Evolutionary conservation across 1,284 basidiomycete species (phyloP).

Genomic region (Sporisorium graminicola): DNA sequence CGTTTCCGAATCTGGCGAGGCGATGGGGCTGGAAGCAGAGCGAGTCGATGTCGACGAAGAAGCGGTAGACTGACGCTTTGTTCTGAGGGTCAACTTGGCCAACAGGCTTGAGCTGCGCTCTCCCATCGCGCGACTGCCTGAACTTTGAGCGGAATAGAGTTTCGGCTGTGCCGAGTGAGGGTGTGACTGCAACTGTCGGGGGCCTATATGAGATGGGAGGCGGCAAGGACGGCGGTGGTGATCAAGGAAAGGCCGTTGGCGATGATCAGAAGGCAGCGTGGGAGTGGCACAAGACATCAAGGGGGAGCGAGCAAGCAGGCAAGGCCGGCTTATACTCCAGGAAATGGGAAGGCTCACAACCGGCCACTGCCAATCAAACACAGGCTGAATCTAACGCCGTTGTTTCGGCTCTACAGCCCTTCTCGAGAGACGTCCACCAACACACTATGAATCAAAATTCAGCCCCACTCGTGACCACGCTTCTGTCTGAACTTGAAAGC

Average conservation of each 20-base stretch:
- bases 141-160: neutral
- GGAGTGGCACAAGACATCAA: conserved; percentile 1
- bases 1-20: conserved; percentile 12
- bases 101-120: conserved; percentile 38
- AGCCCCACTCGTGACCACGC: neutral
- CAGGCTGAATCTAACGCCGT: no score
- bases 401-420: no score
- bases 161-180: neutral
- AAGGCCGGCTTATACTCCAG: neutral
- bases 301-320: neutral
- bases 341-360: no score
- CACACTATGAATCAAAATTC: neutral
- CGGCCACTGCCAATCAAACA: no score
- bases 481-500: neutral
- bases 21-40: conserved; percentile 6
- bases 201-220: neutral
- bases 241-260: neutral
- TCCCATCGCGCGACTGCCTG: conserved; percentile 11
- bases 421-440: neutral
- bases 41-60: conserved; percentile 13
- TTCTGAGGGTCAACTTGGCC: conserved; percentile 24
- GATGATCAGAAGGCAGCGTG: neutral
- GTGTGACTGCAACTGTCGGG: neutral
- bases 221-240: neutral
- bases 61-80: conserved; percentile 17